Evolutionary conservation across 305 asterid genomes (phyloP), one percentile per base, ranked within the genome.

Genomic region (Fraxinus dipetala): DNA sequence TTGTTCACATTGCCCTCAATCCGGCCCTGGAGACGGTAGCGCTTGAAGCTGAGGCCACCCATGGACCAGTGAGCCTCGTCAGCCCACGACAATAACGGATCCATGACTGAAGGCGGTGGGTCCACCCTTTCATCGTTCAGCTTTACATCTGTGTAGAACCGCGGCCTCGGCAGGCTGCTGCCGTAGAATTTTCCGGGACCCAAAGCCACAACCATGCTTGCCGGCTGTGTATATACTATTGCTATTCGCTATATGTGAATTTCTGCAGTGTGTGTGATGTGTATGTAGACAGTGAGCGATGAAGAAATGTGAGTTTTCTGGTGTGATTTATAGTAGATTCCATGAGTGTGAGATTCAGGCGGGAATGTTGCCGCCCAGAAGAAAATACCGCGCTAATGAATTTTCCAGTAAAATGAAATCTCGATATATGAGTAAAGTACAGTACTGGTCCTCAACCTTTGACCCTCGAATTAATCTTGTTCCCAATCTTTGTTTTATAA

Each of bases 31-130:
- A 95, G 91, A 70, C 99, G 97, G 85, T 85, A 94, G 83, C 98
- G 98, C 85, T 80, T 83, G 92, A 90, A 79, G 61, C 88, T 94
- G 73, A 93, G 86, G 65, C 98, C 99, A 1, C 99, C 98, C 99
- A 95, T 95, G 3, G 97, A 93, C 99, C 98, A 95, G 83, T 95
- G 99, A 8, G 98, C 99, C 75, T 93, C 97, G 74, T 89, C 61
- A 13, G 99, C 98, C 99, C 99, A 95, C 7, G 89, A 69, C 83
- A 93, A 78, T 1, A 95, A 85, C 2, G 98, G 91, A 72, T 85
- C 98, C 89, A 83, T 84, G 70, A 95, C 96, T 0, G 98, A 35
- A 3, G 70, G 82, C 0, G 98, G 98, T 67, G 99, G 99, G 73
- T 94, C 98, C 2, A 94, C 92, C n/a, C 98, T 81, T 20, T 88